These are phyloP conservation scores for Candida berthetii DNA, from an alignment of 805 yeast species.

Conservation along the genomic window DNA sequence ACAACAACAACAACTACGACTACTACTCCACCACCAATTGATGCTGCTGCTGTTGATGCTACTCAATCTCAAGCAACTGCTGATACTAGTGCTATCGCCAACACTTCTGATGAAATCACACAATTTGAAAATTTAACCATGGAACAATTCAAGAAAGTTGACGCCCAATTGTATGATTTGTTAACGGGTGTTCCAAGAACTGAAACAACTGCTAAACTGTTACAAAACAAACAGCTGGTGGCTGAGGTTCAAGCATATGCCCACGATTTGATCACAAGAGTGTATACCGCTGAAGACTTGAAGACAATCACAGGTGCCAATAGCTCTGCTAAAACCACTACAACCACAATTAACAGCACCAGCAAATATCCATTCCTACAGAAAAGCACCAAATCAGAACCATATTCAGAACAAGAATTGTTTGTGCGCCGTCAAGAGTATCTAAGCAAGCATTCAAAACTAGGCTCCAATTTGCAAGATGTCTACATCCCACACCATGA, in stretches of 20 bases:
- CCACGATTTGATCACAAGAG: slow-evolving; percentile 9
- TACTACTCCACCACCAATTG: too few species aligned
- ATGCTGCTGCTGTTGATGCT: too few species aligned
- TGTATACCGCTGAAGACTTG: slow-evolving; percentile 4
- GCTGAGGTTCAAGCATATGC: slow-evolving; percentile 17
- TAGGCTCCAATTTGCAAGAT: slow-evolving; percentile 59
- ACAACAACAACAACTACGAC: too few species aligned
- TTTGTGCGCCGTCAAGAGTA: slow-evolving; percentile 68
- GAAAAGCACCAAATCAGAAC: slow-evolving; percentile 52
- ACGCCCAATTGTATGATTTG: slow-evolving; percentile 11
- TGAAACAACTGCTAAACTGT: slow-evolving; percentile 8
- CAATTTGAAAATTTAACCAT: too few species aligned
- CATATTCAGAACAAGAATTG: slow-evolving; percentile 75
- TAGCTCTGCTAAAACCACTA: neutral
- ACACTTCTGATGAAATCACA: too few species aligned
- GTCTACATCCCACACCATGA: slow-evolving; percentile 70
- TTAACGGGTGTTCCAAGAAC: slow-evolving; percentile 15
- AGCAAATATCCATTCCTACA: slow-evolving; percentile 53
- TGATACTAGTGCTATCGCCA: too few species aligned
- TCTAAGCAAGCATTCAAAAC: slow-evolving; percentile 40
- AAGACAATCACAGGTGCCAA: neutral
- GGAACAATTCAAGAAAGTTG: neutral
- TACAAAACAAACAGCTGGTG: slow-evolving; percentile 13
- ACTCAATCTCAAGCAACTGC: too few species aligned
- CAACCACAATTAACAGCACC: slow-evolving; percentile 7